phyloP scores from a whole-genome alignment of 345 rosid species.

The Physaria fendleri region DNA sequence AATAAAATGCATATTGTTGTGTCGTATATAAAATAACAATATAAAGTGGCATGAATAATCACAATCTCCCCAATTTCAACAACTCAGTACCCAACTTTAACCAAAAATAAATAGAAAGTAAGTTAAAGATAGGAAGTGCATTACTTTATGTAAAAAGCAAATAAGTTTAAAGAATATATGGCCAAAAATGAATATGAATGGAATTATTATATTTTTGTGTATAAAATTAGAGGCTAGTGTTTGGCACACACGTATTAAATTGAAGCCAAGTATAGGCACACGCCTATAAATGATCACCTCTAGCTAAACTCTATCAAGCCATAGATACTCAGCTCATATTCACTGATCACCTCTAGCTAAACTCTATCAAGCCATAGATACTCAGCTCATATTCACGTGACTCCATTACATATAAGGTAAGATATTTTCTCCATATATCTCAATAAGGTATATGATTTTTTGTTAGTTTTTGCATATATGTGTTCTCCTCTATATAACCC shows the following conservation, averaged over 20 bases:
- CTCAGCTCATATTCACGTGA: slow-evolving; percentile 23
- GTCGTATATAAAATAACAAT: no score
- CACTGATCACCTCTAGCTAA: no score
- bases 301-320: no score
- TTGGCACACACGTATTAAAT: slow-evolving; percentile 12
- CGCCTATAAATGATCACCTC: slow-evolving; percentile 6
- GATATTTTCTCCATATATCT: not conserved
- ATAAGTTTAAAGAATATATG: not conserved
- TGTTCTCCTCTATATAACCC: not conserved
- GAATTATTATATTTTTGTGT: slow-evolving; percentile 21
- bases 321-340: no score
- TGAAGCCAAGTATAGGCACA: slow-evolving; percentile 27
- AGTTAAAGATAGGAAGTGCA: slow-evolving; percentile 15
- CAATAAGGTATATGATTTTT: slow-evolving; percentile 3
- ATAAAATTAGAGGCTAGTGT: slow-evolving; percentile 29
- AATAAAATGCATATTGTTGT: no score
- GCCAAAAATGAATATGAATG: slow-evolving; percentile 18
- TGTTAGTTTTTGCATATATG: not conserved
- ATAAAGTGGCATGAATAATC: not conserved
- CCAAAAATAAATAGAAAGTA: slow-evolving; percentile 3
- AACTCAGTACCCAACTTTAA: not conserved
- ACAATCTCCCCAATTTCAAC: not conserved
- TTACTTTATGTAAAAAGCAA: slow-evolving; percentile 19
- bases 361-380: no score
- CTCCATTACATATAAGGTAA: slow-evolving; percentile 13